Conservation (phyloP, 148 eudicot species). For the Pharnaceum exiguum region DNA sequence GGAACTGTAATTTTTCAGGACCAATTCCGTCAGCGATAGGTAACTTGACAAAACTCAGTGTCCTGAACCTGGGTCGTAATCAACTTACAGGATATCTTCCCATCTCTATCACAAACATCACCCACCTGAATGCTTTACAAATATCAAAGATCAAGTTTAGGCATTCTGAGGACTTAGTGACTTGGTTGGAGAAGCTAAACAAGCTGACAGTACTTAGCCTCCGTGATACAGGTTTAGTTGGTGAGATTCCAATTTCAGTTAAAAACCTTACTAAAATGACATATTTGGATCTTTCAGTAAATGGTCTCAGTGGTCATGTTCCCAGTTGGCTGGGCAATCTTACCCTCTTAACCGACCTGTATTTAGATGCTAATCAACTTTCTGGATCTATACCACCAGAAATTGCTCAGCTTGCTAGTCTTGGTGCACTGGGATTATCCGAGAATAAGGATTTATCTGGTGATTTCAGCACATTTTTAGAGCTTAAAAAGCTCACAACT, state of each 20-base stretch:
- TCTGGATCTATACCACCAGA: conserved; percentile 3
- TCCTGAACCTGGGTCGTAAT: neutral
- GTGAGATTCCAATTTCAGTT: neutral
- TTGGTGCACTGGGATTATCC: neutral
- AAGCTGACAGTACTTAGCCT: neutral
- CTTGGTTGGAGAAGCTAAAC: conserved; percentile 1
- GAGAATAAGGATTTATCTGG: neutral
- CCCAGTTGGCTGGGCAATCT: conserved; percentile 3
- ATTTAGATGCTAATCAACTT: neutral
- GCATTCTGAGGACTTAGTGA: neutral
- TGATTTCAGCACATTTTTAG: neutral
- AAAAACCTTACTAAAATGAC: neutral
- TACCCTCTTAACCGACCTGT: neutral
- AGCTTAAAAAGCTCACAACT: neutral
- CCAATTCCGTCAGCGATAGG: conserved; percentile 11
- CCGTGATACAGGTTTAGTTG: neutral
- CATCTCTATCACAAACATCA: conserved; percentile 1
- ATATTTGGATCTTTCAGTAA: neutral
- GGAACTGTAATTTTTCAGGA: neutral
- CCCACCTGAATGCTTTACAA: neutral
- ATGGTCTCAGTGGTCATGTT: neutral
- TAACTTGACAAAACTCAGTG: conserved; percentile 5
- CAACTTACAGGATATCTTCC: conserved; percentile 1
- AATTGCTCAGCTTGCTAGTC: neutral
- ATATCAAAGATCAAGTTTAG: neutral